A percentile compares a stretch with the other conserved stretches of the same genome.
Conservation (phyloP, 768 basidiomycete species). For the Exidia glandulosa region DNA sequence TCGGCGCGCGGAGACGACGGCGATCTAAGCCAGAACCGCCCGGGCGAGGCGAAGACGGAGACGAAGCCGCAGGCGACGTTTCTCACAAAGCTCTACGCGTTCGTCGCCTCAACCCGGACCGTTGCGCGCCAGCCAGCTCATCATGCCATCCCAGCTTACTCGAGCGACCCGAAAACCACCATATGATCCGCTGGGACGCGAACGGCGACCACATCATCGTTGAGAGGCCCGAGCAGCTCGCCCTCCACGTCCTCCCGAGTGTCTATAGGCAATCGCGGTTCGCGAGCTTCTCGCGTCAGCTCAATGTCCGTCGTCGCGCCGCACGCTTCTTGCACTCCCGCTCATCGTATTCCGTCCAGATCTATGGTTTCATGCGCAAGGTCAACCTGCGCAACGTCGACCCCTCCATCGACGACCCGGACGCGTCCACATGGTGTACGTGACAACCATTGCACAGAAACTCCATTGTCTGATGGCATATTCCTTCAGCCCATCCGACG, state of each 20-base stretch:
- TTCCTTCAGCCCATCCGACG: conserved; percentile 66
- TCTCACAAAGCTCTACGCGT: conserved; percentile 94
- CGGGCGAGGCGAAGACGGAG: conserved; percentile 45
- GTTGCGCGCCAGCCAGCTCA: conserved; percentile 10
- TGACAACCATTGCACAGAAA: conserved; percentile 14
- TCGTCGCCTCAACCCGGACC: conserved; percentile 23
- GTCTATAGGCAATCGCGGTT: conserved; percentile 96
- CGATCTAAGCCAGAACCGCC: conserved; percentile 7
- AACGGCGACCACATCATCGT: conserved; percentile 93
- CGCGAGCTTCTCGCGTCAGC: conserved; percentile 93
- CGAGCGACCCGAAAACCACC: conserved; percentile 85
- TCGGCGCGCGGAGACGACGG: conserved; percentile 26
- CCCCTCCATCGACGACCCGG: conserved; percentile 89
- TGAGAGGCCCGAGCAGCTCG: conserved; percentile 86
- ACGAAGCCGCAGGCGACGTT: conserved; percentile 89
- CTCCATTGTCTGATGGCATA: conserved; percentile 7
- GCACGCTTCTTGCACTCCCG: neutral
- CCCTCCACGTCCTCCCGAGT: conserved; percentile 84
- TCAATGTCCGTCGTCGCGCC: conserved; percentile 60
- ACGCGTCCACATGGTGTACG: conserved; percentile 96
- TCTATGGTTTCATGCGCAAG: conserved; percentile 98
- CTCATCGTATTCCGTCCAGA: conserved; percentile 35
- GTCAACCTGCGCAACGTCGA: conserved; percentile 93
- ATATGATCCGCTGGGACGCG: conserved; percentile 95
- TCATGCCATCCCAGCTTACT: conserved; percentile 44